Base-by-base conservation (phyloP, 768 basidiomycete genomes). In the Leccinum boreale region DNA sequence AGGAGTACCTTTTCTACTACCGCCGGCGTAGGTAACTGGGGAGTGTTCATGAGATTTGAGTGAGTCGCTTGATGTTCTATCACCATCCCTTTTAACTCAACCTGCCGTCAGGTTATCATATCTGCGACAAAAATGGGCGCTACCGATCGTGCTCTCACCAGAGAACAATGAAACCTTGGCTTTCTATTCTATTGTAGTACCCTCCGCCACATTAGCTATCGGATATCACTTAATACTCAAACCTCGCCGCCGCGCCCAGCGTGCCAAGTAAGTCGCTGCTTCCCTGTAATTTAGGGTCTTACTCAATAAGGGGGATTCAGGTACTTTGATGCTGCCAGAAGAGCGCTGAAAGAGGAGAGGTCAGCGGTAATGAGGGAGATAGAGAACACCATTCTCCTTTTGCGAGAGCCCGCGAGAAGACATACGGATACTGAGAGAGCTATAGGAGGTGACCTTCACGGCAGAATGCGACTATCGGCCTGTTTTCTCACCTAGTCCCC, bases 361-460 rank as follows among this genome's bases (percentile, higher is more conserved):
- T 79, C 81, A 11, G 85, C 83, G 65, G 73, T 83, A 62, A 77
- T 80, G 65, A 79, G 80, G 65, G 84, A 90, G 69, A 83, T 84
- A 49, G 81, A 85, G 60, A 83, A 87, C 8, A 85, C 85, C 7
- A 72, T 79, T 58, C 73, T 71, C 53, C 72, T 95, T 47, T 80
- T 96, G 63, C 80, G 80, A 61, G 87, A 91, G 56, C 78, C 81
- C 15, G 89, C 89, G 14, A 78, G 77, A 67, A 83, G 82, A 64
- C 86, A 85, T 65, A 79, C 78, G 59, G 78, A 84, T 35, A 71
- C 79, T 24, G 92, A 95, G 71, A 79, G 78, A 60, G 77, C 79
- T 23, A 84, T 80, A 71, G 83, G 84, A 76, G 92, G 92, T 88
- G 69, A 64, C 53, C 73, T 62, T 44, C 35, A 49, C 50, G 45